Conservation (phyloP, 441 rosid genomes). For the Biscutella laevigata region DNA sequence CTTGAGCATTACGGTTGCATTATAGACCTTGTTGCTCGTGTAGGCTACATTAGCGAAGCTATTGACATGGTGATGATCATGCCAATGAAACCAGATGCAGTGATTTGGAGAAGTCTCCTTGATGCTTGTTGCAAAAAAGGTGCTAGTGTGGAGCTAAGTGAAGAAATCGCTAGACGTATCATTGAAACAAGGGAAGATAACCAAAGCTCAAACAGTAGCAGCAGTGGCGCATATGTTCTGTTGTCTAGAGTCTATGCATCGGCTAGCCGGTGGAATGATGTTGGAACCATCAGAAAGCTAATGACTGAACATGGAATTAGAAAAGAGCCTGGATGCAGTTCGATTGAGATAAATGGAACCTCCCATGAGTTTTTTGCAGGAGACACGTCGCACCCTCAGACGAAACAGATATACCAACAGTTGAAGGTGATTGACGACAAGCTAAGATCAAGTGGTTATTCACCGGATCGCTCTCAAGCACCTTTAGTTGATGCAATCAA, state of each 20-base stretch:
- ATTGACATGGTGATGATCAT: slow-evolving; percentile 40
- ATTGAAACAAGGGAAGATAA: slow-evolving; percentile 31
- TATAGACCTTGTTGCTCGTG: slow-evolving; percentile 48
- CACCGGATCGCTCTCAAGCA: slow-evolving; percentile 53
- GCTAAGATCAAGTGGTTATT: slow-evolving; percentile 38
- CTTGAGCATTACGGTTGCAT: slow-evolving; percentile 61
- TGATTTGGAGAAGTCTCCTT: slow-evolving; percentile 68
- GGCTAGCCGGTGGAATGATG: slow-evolving; percentile 50
- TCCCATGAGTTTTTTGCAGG: slow-evolving; percentile 72
- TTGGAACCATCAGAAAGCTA: slow-evolving; percentile 40
- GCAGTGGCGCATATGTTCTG: slow-evolving; percentile 46
- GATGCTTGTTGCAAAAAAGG: slow-evolving; percentile 50
- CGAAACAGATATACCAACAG: slow-evolving; percentile 45
- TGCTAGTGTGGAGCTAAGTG: slow-evolving; percentile 41
- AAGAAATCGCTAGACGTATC: slow-evolving; percentile 48
- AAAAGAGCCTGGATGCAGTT: slow-evolving; percentile 63
- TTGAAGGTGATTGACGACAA: slow-evolving; percentile 46
- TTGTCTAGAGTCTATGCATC: slow-evolving; percentile 51
- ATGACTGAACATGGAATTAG: slow-evolving; percentile 43
- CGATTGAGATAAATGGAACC: slow-evolving; percentile 47
- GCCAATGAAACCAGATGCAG: slow-evolving; percentile 48
- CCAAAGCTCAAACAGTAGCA: slow-evolving; percentile 6
- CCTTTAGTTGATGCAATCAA: slow-evolving; percentile 38
- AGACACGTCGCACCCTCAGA: slow-evolving; percentile 61
- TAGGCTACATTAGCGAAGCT: slow-evolving; percentile 46